phyloP scores from a whole-genome alignment of 2,329 filamentous ascomycete genomes.

The Neonectria punicea region DNA sequence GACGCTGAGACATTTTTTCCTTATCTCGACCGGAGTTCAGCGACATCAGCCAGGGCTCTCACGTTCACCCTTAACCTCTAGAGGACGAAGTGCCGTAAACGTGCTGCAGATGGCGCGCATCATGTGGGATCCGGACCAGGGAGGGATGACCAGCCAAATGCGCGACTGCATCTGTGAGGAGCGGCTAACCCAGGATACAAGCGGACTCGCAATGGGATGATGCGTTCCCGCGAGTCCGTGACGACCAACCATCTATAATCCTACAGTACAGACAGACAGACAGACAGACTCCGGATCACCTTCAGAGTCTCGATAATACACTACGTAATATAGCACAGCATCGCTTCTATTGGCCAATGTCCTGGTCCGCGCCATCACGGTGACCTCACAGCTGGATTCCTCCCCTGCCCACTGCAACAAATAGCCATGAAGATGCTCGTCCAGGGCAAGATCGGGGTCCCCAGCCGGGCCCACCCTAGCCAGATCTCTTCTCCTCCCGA shows the following conservation, averaged over 20 bases:
- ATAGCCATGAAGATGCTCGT: conserved; percentile 22
- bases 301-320: neutral
- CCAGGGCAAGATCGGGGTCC: conserved; percentile 36
- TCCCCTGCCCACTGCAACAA: neutral
- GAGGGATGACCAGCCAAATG: conserved; percentile 19
- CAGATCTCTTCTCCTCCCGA: conserved; percentile 34
- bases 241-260: neutral
- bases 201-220: conserved; percentile 37
- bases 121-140: conserved; percentile 35
- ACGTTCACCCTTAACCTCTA: conserved; percentile 27
- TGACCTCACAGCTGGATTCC: conserved; percentile 4
- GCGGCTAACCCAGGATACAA: conserved; percentile 42
- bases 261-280: no score
- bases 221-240: neutral
- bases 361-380: conserved; percentile 3
- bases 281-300: neutral
- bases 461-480: conserved; percentile 32
- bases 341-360: neutral
- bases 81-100: conserved; percentile 27
- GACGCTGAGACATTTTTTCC: conserved; percentile 29
- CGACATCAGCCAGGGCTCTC: conserved; percentile 6
- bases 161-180: conserved; percentile 22
- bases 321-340: neutral
- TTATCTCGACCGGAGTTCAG: conserved; percentile 29
- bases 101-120: conserved; percentile 37